A percentile compares a stretch with the other conserved stretches of the same genome.
Evolutionary conservation across 2,329 filamentous ascomycete species (phyloP).

Genomic region (Pseudogymnoascus sp.): DNA sequence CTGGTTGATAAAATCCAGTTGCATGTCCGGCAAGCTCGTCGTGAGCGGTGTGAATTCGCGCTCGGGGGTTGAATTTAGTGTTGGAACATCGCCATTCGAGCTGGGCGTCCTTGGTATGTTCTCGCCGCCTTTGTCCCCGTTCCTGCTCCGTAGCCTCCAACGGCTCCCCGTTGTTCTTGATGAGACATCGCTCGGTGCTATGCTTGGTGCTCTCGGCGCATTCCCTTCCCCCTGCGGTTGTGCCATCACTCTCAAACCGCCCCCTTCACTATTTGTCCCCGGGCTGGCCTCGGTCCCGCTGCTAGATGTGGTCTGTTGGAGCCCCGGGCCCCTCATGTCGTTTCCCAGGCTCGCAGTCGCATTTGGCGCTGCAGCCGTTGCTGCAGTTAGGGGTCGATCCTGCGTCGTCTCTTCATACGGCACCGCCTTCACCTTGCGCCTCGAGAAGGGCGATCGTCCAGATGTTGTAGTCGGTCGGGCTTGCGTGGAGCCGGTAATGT

Average conservation of each 20-base stretch:
- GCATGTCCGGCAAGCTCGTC: conserved; percentile 47
- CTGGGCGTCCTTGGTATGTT: background rate
- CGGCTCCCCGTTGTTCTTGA: background rate
- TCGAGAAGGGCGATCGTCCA: conserved; percentile 12
- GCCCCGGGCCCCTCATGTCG: conserved; percentile 46
- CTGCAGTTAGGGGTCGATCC: conserved; percentile 47
- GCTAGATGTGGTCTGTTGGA: conserved; percentile 40
- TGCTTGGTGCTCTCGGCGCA: conserved; percentile 1
- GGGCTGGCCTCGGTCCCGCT: conserved; percentile 34
- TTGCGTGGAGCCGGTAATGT: conserved; percentile 20
- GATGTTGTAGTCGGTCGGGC: background rate
- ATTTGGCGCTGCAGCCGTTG: conserved; percentile 26
- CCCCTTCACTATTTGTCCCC: conserved; percentile 24
- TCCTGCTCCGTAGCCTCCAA: conserved; percentile 10
- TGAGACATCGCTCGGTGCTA: background rate
- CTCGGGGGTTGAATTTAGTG: background rate
- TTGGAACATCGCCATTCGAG: background rate
- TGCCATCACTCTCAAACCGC: background rate
- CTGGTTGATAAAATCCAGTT: conserved; percentile 45
- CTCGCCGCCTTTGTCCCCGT: background rate
- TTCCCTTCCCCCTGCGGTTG: background rate
- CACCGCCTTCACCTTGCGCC: conserved; percentile 38
- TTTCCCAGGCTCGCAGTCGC: conserved; percentile 25
- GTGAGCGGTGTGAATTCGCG: conserved; percentile 42
- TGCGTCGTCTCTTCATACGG: conserved; percentile 53